These are phyloP conservation scores for Oidiodendron maius DNA, from an alignment of 495 filamentous ascomycete species.

Conservation along the genomic window DNA sequence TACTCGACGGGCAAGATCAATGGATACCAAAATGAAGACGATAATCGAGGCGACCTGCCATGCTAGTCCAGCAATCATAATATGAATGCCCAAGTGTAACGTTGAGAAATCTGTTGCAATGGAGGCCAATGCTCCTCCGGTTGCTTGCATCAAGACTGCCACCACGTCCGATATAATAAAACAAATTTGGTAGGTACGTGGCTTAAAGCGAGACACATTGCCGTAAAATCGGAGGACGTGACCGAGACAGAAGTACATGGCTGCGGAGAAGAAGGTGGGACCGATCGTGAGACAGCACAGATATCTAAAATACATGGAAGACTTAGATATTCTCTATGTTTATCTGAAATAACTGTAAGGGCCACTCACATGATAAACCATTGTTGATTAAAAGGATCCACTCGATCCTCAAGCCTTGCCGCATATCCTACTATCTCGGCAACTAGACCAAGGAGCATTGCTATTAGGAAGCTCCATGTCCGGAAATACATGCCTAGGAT, in stretches of 20 bases:
- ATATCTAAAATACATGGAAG: conserved; percentile 10
- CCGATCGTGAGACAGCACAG: conserved; percentile 48
- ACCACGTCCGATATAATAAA: conserved; percentile 58
- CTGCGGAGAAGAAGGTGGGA: conserved; percentile 57
- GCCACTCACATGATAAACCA: conserved; percentile 27
- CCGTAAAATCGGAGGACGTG: conserved; percentile 52
- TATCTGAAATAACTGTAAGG: neutral
- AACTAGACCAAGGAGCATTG: conserved; percentile 30
- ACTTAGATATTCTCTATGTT: too few species aligned
- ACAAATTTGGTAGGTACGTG: conserved; percentile 34
- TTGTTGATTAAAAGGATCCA: conserved; percentile 28
- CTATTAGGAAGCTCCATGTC: conserved; percentile 28
- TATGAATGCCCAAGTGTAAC: conserved; percentile 35
- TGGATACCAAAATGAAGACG: conserved; percentile 36
- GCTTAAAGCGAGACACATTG: conserved; percentile 46
- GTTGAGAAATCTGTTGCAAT: conserved; percentile 32
- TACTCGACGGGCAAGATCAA: conserved; percentile 30
- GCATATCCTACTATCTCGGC: conserved; percentile 35
- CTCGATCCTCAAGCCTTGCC: conserved; percentile 29
- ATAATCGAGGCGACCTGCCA: conserved; percentile 49
- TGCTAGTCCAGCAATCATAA: conserved; percentile 60
- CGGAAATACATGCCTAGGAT: neutral
- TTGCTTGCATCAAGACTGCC: conserved; percentile 55
- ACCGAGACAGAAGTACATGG: conserved; percentile 56
- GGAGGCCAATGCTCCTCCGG: conserved; percentile 50